Conservation (phyloP, 2,329 filamentous ascomycete species). For the Didymella exigua region DNA sequence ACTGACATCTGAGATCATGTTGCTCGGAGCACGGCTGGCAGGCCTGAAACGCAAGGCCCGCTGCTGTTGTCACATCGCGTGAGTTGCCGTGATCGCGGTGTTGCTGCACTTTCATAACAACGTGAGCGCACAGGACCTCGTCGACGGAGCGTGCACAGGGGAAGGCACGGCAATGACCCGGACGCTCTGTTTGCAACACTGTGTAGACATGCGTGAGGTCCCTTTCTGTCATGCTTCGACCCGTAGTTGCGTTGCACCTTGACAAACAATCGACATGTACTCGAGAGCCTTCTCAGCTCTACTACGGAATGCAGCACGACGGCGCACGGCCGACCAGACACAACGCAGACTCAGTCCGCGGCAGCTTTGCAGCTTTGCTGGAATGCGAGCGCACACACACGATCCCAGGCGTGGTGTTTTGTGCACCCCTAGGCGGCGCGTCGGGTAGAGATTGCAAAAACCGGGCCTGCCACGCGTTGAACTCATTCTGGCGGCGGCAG, state of each 20-base stretch:
- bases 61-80: conserved; percentile 1
- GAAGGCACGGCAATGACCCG: background rate
- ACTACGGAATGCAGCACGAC: conserved; percentile 11
- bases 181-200: background rate
- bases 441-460: conserved; percentile 20
- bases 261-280: background rate
- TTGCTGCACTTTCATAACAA: conserved; percentile 3
- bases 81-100: conserved; percentile 1
- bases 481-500: conserved; percentile 14
- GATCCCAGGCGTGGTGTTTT: conserved; percentile 5
- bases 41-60: conserved; percentile 7
- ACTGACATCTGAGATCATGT: background rate
- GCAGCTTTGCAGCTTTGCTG: background rate
- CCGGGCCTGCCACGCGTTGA: conserved; percentile 25
- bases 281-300: conserved; percentile 2
- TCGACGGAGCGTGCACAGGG: conserved; percentile 10
- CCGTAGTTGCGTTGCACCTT: background rate
- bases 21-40: background rate
- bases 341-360: background rate
- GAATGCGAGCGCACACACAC: conserved; percentile 5
- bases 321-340: background rate
- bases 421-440: conserved; percentile 8
- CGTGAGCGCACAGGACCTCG: conserved; percentile 5
- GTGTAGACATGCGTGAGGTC: background rate
- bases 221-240: background rate